Evolutionary conservation across 2,329 filamentous ascomycete species (phyloP).

Genomic region (Curvularia spicifera): DNA sequence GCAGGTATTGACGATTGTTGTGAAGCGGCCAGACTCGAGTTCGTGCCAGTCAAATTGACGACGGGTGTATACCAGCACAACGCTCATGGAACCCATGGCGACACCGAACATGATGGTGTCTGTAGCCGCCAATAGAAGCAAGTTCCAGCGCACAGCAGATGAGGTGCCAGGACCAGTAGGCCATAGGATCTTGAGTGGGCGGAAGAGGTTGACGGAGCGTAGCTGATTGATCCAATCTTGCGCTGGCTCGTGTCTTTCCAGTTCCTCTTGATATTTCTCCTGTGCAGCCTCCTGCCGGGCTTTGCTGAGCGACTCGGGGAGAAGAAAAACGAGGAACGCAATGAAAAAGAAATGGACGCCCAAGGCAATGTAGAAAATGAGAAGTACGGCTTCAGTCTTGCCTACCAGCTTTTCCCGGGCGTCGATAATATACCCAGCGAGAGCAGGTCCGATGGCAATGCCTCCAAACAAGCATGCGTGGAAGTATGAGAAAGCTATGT

Average conservation of each 20-base stretch:
- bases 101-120: conserved; percentile 84
- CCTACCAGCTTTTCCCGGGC: conserved; percentile 38
- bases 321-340: conserved; percentile 69
- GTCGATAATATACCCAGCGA: conserved; percentile 81
- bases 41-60: conserved; percentile 83
- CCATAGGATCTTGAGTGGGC: conserved; percentile 77
- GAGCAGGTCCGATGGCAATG: conserved; percentile 83
- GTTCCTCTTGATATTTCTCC: conserved; percentile 65
- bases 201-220: conserved; percentile 68
- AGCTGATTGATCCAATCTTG: conserved; percentile 55
- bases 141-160: conserved; percentile 72
- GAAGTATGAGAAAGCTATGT: conserved; percentile 86
- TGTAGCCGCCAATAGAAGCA: conserved; percentile 79
- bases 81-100: conserved; percentile 79
- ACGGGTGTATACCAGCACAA: conserved; percentile 83
- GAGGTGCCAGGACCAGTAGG: conserved; percentile 71
- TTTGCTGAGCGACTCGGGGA: conserved; percentile 85
- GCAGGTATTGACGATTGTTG: conserved; percentile 77
- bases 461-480: conserved; percentile 88
- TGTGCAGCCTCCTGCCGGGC: conserved; percentile 73
- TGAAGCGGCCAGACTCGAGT: conserved; percentile 78
- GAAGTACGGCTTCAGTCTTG: conserved; percentile 73
- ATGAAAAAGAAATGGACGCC: conserved; percentile 77
- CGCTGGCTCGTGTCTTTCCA: conserved; percentile 42
- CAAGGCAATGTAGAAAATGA: conserved; percentile 84